Evolutionary conservation across 805 yeast species (phyloP).

Genomic region (Teunomyces stri): DNA sequence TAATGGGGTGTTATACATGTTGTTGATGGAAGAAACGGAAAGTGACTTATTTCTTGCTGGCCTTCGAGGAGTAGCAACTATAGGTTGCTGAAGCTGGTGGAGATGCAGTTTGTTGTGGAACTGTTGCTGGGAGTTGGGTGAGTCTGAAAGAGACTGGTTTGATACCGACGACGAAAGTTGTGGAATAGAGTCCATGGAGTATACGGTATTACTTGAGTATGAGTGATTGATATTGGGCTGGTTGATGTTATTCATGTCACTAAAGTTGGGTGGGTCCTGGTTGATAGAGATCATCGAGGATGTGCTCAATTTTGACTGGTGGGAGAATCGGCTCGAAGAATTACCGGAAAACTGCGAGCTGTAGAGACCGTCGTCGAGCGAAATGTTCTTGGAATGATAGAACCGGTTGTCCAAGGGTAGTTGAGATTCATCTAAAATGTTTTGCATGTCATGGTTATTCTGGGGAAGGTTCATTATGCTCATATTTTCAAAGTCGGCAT

Average conservation of each 20-base stretch:
- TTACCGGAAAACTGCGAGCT: conserved; percentile 5
- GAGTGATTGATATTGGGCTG: conserved; percentile 10
- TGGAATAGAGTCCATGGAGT: conserved; percentile 35
- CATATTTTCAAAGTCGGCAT: conserved; percentile 5
- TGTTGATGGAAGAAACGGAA: conserved; percentile 27
- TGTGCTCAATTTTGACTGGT: conserved; percentile 19
- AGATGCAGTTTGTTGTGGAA: conserved; percentile 6
- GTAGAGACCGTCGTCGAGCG: conserved; percentile 18
- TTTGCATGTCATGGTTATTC: background rate
- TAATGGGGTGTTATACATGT: conserved; percentile 34
- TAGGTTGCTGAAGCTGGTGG: conserved; percentile 10
- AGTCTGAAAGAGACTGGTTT: conserved; percentile 33
- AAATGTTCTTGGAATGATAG: conserved; percentile 21
- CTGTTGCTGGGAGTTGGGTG: conserved; percentile 25
- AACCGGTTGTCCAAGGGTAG: conserved; percentile 7
- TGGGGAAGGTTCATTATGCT: conserved; percentile 3
- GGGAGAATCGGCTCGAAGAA: conserved; percentile 7
- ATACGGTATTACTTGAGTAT: conserved; percentile 20
- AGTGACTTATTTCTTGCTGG: conserved; percentile 32
- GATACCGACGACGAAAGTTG: conserved; percentile 34
- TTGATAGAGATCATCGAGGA: conserved; percentile 23
- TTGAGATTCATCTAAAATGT: conserved; percentile 5
- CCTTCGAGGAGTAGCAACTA: conserved; percentile 34
- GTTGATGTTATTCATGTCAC: background rate
- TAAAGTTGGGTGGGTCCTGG: conserved; percentile 18